Evolutionary conservation across 352 stramenopile species (phyloP), one percentile per base, ranked within the genome.

Genomic region (Phytophthora quininea): DNA sequence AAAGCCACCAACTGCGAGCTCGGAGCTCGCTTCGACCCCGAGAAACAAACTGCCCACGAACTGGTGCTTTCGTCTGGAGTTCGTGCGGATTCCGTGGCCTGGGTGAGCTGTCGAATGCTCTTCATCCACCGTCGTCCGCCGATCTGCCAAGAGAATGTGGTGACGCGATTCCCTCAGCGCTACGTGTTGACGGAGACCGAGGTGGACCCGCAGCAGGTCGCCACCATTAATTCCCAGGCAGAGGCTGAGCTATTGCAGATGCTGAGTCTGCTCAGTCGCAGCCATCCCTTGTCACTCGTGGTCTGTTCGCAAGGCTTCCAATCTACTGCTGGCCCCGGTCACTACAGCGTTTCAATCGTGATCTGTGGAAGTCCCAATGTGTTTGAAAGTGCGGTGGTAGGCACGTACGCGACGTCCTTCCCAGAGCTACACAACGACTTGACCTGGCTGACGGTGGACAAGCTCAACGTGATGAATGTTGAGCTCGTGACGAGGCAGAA

Each of bases 61-160:
- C 38, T 90, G 3, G 51, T 87, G 19, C 60, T 90, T 9, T 72
- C 57, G 0, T 50, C 79, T 38, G 84, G 68, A 55, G 32, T 80
- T 10, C 70, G 79, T n/a, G 77, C 76, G 12, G 83, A 92, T 57
- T 73, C 81, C 0, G 56, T 89, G 27, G 77, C 77, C 8, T 92
- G 81, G 80, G 69, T 69, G 9, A 79, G 71, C 15, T 92, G 83
- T 29, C 80, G 86, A 53, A 52, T 90, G 40, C 57, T 92, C 1
- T 84, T 76, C 37, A 65, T 83, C 32, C 59, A 88, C 9, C 75
- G 79, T 3, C 73, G 77, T 27, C 83, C 83, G 1, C 71, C 70
- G 3, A 38, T 92, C 4, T 92, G 83, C 48, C 79, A 87, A 58
- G 79, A 88, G 48, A 81, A 77, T 49, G 33, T 90, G 30, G 83